Evolutionary conservation across 2,329 filamentous ascomycete species (phyloP), one percentile per base, ranked within the genome.

Genomic region (Pseudocercospora fuligena): DNA sequence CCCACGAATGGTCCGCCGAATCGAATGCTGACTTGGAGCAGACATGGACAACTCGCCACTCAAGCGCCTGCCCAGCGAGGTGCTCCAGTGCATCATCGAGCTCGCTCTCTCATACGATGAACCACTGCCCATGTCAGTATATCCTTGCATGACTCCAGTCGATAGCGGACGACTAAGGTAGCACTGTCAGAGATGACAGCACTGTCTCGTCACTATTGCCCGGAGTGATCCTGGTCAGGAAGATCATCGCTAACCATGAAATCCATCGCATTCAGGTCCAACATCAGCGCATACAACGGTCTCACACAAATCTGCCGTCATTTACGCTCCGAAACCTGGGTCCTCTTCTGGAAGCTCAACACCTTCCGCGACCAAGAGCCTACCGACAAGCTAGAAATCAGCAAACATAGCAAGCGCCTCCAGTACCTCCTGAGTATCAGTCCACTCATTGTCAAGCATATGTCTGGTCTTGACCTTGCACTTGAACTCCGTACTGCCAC

Each of bases 321-420:
- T 3, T 5, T 54, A 11, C 25, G 25, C 3, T n/a, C 21, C 6
- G 16, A 54, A 3, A 54, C 51, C 21, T 29, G 51, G 16, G 25
- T 7, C 3, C 14, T 27, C 7, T 54, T 54, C 51, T 54, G 51
- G 51, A n/a, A n/a, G n/a, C 5, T 54, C 31, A 58, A 36, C 29
- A 58, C 31, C 54, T 58, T 58, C 29, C 16, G 21, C 54, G 29
- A 58, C 29, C 27, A 58, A 40, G 54, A 58, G 12, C 27, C 54
- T 0, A 36, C 31, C 31, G 54, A 58, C 29, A 58, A 40, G 54
- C 4, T 25, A 7, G n/a, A 36, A 14, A 58, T 58, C 54, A 21
- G 54, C 54, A 58, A 40, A 25, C 54, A 58, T 31, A 36, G 31
- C 16, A 54, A 25, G n/a, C 51, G 25, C 16, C 16, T 54, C 6